Evolutionary conservation across 2,329 filamentous ascomycete genomes (phyloP), one percentile per base, ranked within the genome.

Genomic region (Pseudocercospora fijiensis): DNA sequence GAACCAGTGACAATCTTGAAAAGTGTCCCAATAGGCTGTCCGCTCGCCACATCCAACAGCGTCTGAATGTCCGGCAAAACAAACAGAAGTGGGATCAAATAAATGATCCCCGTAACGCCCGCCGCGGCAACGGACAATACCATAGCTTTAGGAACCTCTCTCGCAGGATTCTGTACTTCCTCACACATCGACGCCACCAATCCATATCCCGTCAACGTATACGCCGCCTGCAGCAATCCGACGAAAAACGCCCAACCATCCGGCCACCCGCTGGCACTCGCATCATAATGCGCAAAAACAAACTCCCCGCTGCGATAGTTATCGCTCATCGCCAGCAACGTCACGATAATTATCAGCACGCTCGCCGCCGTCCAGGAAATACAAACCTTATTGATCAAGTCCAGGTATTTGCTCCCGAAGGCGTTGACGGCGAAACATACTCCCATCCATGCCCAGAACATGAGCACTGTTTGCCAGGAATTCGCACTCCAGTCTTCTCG

Each of bases 1-100:
- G 88, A 90, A 1, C 90, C 90, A 0, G 90, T 92, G 9, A 87
- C 90, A 0, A 81, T 87, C 78, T 90, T 90, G 83, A 93, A 93
- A 30, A 93, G 79, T 3, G 88, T 80, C 8, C 88, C 89, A 66
- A 94, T 90, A 1, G 91, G 90, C 71, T 93, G 90, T 8, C 88
- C 88, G 71, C 87, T 91, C 22, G 88, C 83, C 13, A 90, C 88
- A 1, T 77, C 75, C 27, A 90, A 85, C 16, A 93, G 83, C 53
- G 80, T 76, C 66, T 85, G 71, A 6, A 92, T 84, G 57, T 89
- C 83, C 0, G 90, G 90, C 27, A 93, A 81, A 37, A 92, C 88
- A 75, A 93, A 92, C 26, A 93, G 82, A 67, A 94, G 83, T 0
- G 90, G 89, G 49, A 93, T 85, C 13, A 92, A 76, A 75, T 90